Base-by-base conservation (phyloP, 352 stramenopile genomes). In the Pilasporangium apinafurcum region DNA sequence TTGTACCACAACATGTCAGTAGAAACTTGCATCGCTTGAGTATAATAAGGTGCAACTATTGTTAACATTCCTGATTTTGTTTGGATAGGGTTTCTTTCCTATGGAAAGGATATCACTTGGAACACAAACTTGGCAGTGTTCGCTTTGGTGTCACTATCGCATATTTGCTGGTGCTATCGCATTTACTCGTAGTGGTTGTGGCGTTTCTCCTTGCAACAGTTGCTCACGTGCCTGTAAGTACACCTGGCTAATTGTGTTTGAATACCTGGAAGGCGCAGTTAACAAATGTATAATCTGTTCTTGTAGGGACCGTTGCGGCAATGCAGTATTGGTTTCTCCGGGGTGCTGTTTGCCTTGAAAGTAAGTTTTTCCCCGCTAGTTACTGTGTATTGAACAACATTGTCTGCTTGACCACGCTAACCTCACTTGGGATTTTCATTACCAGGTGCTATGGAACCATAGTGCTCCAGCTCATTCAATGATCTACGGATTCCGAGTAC, bases 1-100 rank as follows among this genome's bases (percentile, higher is more conserved):
- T 49, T 96, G 10, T 96, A 94, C 54, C 78, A 96, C 58, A 96
- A 95, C 72, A 94, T 96, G 87, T 86, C n/a, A n/a, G n/a, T n/a
- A n/a, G n/a, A n/a, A n/a, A n/a, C n/a, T n/a, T n/a, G n/a, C n/a
- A n/a, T n/a, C n/a, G n/a, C n/a, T n/a, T n/a, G n/a, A n/a, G n/a
- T n/a, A n/a, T n/a, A n/a, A n/a, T n/a, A n/a, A n/a, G n/a, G n/a
- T n/a, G n/a, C n/a, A n/a, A n/a, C n/a, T n/a, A n/a, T n/a, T n/a
- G n/a, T n/a, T n/a, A n/a, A n/a, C n/a, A n/a, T n/a, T n/a, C n/a
- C n/a, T n/a, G n/a, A n/a, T 33, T 17, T 69, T 28, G 18, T 48
- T 25, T 5, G n/a, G n/a, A 10, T 26, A 62, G 53, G 25, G 28
- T 59, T 12, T 65, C 56, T 29, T 59, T 65, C 16, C 42, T 36